phyloP scores from a whole-genome alignment of 2,329 filamentous ascomycete species.

The Plectosphaerella cucumerina region DNA sequence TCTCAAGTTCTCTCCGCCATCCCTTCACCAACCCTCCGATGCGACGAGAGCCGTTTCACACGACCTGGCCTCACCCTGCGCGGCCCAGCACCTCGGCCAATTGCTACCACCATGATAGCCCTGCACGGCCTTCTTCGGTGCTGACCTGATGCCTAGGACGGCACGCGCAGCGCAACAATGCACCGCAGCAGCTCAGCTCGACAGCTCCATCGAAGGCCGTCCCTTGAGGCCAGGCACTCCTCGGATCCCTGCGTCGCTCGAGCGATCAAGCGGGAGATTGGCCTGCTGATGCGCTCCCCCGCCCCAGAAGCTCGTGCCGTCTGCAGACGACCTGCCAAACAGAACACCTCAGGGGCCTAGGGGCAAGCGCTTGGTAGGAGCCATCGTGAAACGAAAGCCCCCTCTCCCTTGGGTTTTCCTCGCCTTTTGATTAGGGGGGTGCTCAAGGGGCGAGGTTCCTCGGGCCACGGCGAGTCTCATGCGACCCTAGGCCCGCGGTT shows the following conservation, averaged over 20 bases:
- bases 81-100: not conserved
- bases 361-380: constrained; percentile 1
- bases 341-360: no score
- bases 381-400: not conserved
- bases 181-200: no score
- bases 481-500: not conserved
- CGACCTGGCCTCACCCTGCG: constrained; percentile 3
- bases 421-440: not conserved
- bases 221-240: no score
- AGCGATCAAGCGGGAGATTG: constrained; percentile 2
- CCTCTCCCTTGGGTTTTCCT: not conserved
- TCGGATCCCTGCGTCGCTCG: constrained; percentile 1
- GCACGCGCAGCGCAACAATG: no score
- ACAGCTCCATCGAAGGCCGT: no score
- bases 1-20: constrained; percentile 11
- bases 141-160: no score
- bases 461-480: not conserved
- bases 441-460: not conserved
- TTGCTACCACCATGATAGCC: not conserved
- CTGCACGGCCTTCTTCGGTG: no score
- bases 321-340: not conserved
- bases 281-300: not conserved
- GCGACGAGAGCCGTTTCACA: constrained; percentile 12
- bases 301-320: not conserved
- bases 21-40: constrained; percentile 8